These are phyloP conservation scores for Citrus reticulata DNA, from an alignment of 345 rosid species.

Conservation along the genomic window DNA sequence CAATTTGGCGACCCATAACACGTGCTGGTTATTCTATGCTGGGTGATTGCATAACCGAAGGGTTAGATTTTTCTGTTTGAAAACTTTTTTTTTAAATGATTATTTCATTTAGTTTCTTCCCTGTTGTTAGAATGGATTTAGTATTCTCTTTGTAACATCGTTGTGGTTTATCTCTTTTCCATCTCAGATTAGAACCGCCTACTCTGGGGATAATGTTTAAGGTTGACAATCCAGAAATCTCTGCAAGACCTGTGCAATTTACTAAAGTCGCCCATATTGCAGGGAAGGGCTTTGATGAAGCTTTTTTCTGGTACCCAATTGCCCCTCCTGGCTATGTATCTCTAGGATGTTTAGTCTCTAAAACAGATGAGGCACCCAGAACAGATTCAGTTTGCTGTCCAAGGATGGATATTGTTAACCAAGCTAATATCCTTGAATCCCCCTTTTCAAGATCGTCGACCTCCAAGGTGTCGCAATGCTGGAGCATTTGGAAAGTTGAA, in stretches of 20 bases:
- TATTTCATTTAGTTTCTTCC: neutral
- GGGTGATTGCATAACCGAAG: slow-evolving; percentile 95
- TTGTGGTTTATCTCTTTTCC: slow-evolving; percentile 18
- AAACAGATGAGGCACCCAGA: slow-evolving; percentile 66
- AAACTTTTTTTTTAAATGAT: neutral
- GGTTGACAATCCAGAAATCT: slow-evolving; percentile 67
- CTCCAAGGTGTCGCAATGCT: slow-evolving; percentile 74
- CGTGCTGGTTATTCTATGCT: slow-evolving; percentile 70
- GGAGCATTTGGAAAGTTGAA: slow-evolving; percentile 98
- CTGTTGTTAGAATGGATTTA: neutral
- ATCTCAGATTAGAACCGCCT: slow-evolving; percentile 88
- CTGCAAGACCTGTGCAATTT: slow-evolving; percentile 90
- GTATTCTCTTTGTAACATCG: slow-evolving; percentile 11
- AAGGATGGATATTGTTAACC: slow-evolving; percentile 89
- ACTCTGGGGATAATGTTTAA: slow-evolving; percentile 77
- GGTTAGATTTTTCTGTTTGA: slow-evolving; percentile 45
- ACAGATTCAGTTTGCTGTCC: slow-evolving; percentile 80
- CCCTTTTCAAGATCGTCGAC: slow-evolving; percentile 78
- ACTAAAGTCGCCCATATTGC: slow-evolving; percentile 76
- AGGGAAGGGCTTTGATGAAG: slow-evolving; percentile 89
- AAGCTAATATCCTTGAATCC: slow-evolving; percentile 67
- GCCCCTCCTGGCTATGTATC: slow-evolving; percentile 97
- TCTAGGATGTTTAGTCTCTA: slow-evolving; percentile 82
- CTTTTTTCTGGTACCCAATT: slow-evolving; percentile 93
- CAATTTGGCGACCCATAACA: slow-evolving; percentile 91